Percentiles rank a stretch among this genome's conserved stretches.
Conservation (phyloP, 2,329 filamentous ascomycete genomes). For the Aspergillus sp. region DNA sequence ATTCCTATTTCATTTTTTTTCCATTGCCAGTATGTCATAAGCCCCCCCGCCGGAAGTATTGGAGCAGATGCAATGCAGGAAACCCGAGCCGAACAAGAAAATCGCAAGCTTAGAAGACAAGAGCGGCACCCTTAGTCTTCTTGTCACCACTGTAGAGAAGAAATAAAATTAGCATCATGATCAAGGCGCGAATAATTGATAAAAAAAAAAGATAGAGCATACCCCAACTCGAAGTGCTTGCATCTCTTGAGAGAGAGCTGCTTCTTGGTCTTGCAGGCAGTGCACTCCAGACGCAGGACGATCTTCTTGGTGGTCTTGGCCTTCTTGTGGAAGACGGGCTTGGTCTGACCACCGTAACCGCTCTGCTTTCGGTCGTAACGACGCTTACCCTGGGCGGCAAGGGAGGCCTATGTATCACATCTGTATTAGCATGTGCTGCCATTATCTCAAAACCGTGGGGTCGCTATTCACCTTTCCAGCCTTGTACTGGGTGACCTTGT, state of each 20-base stretch:
- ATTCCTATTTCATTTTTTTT: slow-evolving; percentile 38
- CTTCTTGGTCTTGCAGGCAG: slow-evolving; percentile 94
- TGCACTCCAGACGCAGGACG: slow-evolving; percentile 96
- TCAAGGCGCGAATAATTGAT: neutral
- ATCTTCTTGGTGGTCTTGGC: slow-evolving; percentile 99
- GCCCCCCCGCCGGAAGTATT: slow-evolving; percentile 27
- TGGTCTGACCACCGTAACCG: slow-evolving; percentile 99
- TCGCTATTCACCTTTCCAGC: slow-evolving; percentile 69
- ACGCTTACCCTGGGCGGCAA: slow-evolving; percentile 98
- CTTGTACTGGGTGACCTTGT: slow-evolving; percentile 97
- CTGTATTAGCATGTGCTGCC: slow-evolving; percentile 15
- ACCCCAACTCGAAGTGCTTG: slow-evolving; percentile 99
- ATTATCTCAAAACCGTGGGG: too few species aligned
- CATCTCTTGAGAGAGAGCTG: slow-evolving; percentile 98
- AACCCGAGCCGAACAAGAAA: slow-evolving; percentile 40
- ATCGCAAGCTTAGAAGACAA: slow-evolving; percentile 83
- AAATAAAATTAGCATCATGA: slow-evolving; percentile 38
- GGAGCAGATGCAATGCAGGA: slow-evolving; percentile 34
- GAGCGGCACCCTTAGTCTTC: slow-evolving; percentile 99
- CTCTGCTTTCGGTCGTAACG: slow-evolving; percentile 99
- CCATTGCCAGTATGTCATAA: slow-evolving; percentile 37
- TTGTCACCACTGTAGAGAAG: slow-evolving; percentile 81
- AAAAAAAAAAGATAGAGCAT: slow-evolving; percentile 42
- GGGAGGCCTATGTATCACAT: slow-evolving; percentile 60
- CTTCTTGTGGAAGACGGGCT: slow-evolving; percentile 99